These are phyloP conservation scores for Grifola frondosa DNA, from an alignment of 1,284 basidiomycete species.

Conservation along the genomic window DNA sequence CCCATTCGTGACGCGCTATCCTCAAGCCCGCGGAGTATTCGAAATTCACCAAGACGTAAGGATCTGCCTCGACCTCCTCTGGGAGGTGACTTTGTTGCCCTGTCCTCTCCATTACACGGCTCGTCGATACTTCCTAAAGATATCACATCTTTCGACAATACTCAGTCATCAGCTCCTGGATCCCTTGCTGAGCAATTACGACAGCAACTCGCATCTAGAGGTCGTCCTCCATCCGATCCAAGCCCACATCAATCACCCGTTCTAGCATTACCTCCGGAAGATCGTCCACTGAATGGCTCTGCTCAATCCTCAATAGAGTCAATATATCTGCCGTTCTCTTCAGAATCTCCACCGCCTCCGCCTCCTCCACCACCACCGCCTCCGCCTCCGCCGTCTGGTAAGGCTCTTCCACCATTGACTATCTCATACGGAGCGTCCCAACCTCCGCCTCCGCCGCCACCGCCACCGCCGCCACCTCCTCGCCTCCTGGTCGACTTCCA, in stretches of 20 bases:
- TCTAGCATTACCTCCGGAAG: slow-evolving; percentile 33
- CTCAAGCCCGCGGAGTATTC: slow-evolving; percentile 64
- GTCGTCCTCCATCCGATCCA: slow-evolving; percentile 36
- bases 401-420: too few species aligned
- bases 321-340: slow-evolving; percentile 35
- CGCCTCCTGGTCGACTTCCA: slow-evolving; percentile 21
- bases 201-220: slow-evolving; percentile 50
- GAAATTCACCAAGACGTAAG: slow-evolving; percentile 60
- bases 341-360: slow-evolving; percentile 37
- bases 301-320: slow-evolving; percentile 35
- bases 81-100: slow-evolving; percentile 22
- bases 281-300: slow-evolving; percentile 25
- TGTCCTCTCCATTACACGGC: too few species aligned
- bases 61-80: slow-evolving; percentile 33
- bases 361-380: slow-evolving; percentile 39
- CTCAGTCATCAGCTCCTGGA: slow-evolving; percentile 39
- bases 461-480: slow-evolving; percentile 38
- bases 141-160: slow-evolving; percentile 35
- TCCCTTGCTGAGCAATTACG: slow-evolving; percentile 61
- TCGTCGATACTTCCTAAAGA: too few species aligned
- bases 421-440: too few species aligned
- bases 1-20: slow-evolving; percentile 53
- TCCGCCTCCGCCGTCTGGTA: slow-evolving; percentile 31
- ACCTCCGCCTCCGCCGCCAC: slow-evolving; percentile 30
- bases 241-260: slow-evolving; percentile 30